Percentiles rank a stretch among this genome's conserved stretches.
Evolutionary conservation across 306 rosid species (phyloP).

Genomic region (Sesbania bispinosa): DNA sequence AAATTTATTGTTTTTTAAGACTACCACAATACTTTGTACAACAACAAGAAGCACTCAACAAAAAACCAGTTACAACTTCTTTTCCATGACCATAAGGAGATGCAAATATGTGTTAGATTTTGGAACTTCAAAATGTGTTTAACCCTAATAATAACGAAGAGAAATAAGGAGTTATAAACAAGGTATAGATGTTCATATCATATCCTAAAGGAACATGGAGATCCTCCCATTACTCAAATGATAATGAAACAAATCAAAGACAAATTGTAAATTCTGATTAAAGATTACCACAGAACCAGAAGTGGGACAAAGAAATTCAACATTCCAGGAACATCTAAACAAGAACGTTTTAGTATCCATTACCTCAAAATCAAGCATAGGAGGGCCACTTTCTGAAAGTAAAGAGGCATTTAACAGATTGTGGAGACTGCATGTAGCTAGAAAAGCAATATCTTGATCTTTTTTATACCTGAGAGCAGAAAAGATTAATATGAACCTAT

Average conservation of each 20-base stretch:
- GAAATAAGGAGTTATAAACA: background rate
- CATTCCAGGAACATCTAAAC: background rate
- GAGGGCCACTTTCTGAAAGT: slow-evolving; percentile 91
- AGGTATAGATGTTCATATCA: background rate
- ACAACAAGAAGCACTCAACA: background rate
- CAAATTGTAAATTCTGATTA: background rate
- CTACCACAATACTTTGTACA: background rate
- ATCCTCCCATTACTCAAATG: background rate
- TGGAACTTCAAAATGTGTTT: background rate
- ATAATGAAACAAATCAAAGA: background rate
- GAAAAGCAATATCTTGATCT: slow-evolving; percentile 74
- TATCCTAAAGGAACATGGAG: background rate
- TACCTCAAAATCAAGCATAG: slow-evolving; percentile 98
- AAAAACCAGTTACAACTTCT: background rate
- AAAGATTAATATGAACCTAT: slow-evolving; percentile 23
- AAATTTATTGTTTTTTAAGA: background rate
- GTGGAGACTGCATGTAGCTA: slow-evolving; percentile 88
- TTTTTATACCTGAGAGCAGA: slow-evolving; percentile 66
- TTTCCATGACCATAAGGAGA: slow-evolving; percentile 9
- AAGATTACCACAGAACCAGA: slow-evolving; percentile 7
- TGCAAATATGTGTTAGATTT: background rate
- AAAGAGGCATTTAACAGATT: slow-evolving; percentile 76
- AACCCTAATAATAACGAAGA: background rate
- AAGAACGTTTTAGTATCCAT: slow-evolving; percentile 18
- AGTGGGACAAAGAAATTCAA: slow-evolving; percentile 12